Evolutionary conservation across 306 rosid species (phyloP), one percentile per base, ranked within the genome.

Genomic region (Arachis hypogaea): DNA sequence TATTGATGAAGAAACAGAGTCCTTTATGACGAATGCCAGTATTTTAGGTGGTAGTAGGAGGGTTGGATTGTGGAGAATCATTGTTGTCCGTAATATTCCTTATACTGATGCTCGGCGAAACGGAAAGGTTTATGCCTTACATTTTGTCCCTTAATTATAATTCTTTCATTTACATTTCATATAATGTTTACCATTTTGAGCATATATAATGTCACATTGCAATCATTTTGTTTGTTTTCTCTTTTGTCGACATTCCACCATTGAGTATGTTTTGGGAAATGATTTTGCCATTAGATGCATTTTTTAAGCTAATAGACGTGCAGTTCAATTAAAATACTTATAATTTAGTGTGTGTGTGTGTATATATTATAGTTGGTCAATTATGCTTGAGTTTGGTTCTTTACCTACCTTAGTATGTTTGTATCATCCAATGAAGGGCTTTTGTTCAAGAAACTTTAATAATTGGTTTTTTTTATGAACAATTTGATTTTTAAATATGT

Each of bases 31-130:
- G 84, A 94, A 89, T 84, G 87, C 83, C 40, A 91, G 90, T 68
- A 82, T 82, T 76, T 76, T 94, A 78, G 90, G 70, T 75, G 77
- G 85, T 89, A 83, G 85, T 71, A 91, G 82, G 78, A 85, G 68
- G 83, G 85, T 94, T 73, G 98, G 98, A 68, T 64, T 91, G 80
- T 94, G 98, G 97, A 94, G 91, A 86, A 86, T 92, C 83, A 84
- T 94, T 61, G 92, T 94, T 12, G 90, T 89, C 58, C 96, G 8
- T 76, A 91, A 89, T 45, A 46, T 92, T 74, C 97, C 98, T 40
- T 91, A 89, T 72, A 74, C 86, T 72, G 98, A 94, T 84, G 70
- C 95, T 59, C 85, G 98, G 74, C 98, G 98, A 63, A 94, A 94
- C 54, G 98, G 97, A 85, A 94, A 94, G 98, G 98, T 94, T 69